A percentile compares a stretch with the other conserved stretches of the same genome.
These are phyloP conservation scores for Erythrophleum fordii DNA, from an alignment of 306 rosid genomes.

Conservation along the genomic window DNA sequence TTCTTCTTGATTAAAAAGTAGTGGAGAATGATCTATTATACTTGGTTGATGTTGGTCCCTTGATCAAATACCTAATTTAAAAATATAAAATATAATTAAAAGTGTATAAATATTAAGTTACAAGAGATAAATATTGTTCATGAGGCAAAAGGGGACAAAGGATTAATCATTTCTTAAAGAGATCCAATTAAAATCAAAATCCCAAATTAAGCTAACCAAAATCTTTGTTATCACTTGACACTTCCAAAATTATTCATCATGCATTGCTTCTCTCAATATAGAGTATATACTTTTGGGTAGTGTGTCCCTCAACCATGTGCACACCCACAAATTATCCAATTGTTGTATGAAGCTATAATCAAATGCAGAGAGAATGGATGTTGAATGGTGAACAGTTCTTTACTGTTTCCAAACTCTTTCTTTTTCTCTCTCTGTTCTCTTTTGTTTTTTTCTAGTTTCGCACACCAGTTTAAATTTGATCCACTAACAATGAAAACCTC, in stretches of 20 bases:
- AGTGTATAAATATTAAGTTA: too few species aligned
- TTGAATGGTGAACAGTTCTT: slow-evolving; percentile 5
- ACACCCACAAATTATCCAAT: background rate
- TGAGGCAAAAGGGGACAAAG: background rate
- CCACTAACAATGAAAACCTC: background rate
- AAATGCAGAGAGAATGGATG: background rate
- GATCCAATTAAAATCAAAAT: slow-evolving; percentile 14
- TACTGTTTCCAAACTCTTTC: too few species aligned
- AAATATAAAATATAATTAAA: too few species aligned
- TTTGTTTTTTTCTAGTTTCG: too few species aligned
- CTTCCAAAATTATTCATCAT: background rate
- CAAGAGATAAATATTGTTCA: too few species aligned
- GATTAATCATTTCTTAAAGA: slow-evolving; percentile 10
- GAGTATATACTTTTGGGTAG: slow-evolving; percentile 32
- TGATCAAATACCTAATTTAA: too few species aligned
- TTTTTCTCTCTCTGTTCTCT: too few species aligned
- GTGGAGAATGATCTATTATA: too few species aligned
- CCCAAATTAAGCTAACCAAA: background rate
- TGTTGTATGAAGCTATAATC: background rate
- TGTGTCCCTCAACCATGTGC: slow-evolving; percentile 39
- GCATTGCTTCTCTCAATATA: background rate
- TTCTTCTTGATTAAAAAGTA: too few species aligned
- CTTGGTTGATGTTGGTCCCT: too few species aligned
- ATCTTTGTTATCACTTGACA: slow-evolving; percentile 26
- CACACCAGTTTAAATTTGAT: background rate